phyloP scores from a whole-genome alignment of 1,284 basidiomycete species.

The Microbotryum lychnidis-dioicae region DNA sequence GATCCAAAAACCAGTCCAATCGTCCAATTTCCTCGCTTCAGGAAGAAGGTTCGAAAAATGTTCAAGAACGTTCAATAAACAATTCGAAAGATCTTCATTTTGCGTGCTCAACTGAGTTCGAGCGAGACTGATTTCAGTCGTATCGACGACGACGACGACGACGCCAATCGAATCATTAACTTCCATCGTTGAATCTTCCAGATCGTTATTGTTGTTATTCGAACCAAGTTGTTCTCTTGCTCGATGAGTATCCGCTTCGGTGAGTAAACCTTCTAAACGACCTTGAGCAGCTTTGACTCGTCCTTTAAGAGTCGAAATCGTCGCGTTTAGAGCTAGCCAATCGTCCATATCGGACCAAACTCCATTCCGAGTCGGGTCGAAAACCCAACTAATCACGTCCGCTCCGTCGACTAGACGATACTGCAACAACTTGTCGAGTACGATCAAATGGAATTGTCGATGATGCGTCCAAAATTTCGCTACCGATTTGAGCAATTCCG shows the following conservation, averaged over 20 bases:
- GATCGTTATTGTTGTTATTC: neutral
- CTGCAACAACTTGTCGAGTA: conserved; percentile 96
- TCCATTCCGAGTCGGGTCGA: conserved; percentile 47
- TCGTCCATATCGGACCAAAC: conserved; percentile 54
- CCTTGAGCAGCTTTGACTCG: conserved; percentile 65
- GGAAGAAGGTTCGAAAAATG: conserved; percentile 48
- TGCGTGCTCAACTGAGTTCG: conserved; percentile 63
- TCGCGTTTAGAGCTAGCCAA: conserved; percentile 73
- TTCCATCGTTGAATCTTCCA: conserved; percentile 8
- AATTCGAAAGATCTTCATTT: conserved; percentile 56
- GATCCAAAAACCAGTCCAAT: conserved; percentile 72
- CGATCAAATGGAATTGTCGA: conserved; percentile 75
- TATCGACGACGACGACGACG: conserved; percentile 45
- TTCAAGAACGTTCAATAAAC: conserved; percentile 63
- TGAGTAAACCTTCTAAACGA: conserved; percentile 62
- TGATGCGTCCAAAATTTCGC: conserved; percentile 71
- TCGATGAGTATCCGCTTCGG: conserved; percentile 53
- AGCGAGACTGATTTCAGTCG: conserved; percentile 57
- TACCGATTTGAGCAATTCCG: conserved; percentile 61
- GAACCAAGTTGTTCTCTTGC: neutral
- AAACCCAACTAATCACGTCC: conserved; percentile 82
- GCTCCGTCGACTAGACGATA: conserved; percentile 94
- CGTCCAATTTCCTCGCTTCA: conserved; percentile 52
- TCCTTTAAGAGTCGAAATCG: conserved; percentile 79
- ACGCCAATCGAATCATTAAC: conserved; percentile 52